These are phyloP conservation scores for Colletotrichum orbiculare DNA, from an alignment of 2,329 filamentous ascomycete species.

Conservation along the genomic window DNA sequence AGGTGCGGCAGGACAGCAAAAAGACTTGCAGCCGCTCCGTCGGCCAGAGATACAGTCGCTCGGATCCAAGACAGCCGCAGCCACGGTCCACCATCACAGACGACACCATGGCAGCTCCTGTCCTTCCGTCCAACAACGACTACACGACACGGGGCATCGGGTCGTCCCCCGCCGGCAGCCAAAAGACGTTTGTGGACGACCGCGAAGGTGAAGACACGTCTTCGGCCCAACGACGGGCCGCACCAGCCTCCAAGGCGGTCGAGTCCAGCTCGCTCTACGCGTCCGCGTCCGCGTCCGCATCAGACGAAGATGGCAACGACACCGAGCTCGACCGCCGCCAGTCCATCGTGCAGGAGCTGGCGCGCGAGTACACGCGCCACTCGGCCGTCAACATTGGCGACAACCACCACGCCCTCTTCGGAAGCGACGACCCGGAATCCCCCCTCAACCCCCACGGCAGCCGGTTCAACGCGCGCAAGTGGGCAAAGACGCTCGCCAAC, in stretches of 20 bases:
- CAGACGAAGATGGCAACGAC: slow-evolving; percentile 30
- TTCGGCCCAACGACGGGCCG: slow-evolving; percentile 1
- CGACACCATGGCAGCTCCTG: slow-evolving; percentile 19
- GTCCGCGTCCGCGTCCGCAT: slow-evolving; percentile 24
- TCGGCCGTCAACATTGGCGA: slow-evolving; percentile 35
- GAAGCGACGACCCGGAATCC: slow-evolving; percentile 51
- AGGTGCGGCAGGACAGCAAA: slow-evolving; percentile 21
- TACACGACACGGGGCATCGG: slow-evolving; percentile 2
- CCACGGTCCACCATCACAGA: not conserved
- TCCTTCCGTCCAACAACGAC: slow-evolving; percentile 17
- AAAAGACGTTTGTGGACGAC: slow-evolving; percentile 33
- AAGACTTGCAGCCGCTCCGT: slow-evolving; percentile 29
- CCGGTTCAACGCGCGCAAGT: slow-evolving; percentile 61
- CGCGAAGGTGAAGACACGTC: slow-evolving; percentile 1
- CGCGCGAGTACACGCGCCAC: slow-evolving; percentile 39
- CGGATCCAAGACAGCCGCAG: not conserved
- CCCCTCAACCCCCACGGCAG: slow-evolving; percentile 59
- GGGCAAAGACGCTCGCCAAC: slow-evolving; percentile 45
- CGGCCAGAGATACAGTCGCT: slow-evolving; percentile 12
- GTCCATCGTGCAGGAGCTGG: slow-evolving; percentile 40
- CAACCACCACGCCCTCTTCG: slow-evolving; percentile 42
- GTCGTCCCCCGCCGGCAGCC: slow-evolving; percentile 28
- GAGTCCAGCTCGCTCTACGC: slow-evolving; percentile 10
- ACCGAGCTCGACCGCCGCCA: slow-evolving; percentile 37
- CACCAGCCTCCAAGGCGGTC: not conserved